Percentiles rank a stretch among this genome's conserved stretches.
phyloP scores from a whole-genome alignment of 805 yeast genomes.

The Debaryomyces tyrocola region DNA sequence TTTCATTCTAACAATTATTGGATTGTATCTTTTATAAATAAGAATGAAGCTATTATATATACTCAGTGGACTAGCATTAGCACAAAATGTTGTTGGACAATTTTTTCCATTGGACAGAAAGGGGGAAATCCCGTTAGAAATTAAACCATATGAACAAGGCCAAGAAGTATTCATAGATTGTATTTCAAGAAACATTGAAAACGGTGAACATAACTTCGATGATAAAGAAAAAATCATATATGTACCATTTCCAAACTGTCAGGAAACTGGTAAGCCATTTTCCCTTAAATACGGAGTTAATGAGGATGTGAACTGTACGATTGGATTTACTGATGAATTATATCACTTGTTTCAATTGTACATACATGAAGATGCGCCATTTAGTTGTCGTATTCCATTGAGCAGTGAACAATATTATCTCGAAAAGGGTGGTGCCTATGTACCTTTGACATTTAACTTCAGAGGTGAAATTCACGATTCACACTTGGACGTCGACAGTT shows the following conservation, averaged over 20 bases:
- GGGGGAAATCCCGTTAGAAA: constrained; percentile 35
- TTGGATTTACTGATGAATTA: constrained; percentile 59
- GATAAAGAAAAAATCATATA: constrained; percentile 58
- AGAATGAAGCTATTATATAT: background rate
- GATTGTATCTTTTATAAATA: background rate
- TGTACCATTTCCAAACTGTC: constrained; percentile 58
- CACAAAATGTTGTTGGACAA: constrained; percentile 1
- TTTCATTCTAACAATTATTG: too few relatives aligned
- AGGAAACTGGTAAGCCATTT: constrained; percentile 63
- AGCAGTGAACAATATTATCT: constrained; percentile 43
- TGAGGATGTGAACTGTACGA: constrained; percentile 59
- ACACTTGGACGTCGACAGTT: constrained; percentile 65
- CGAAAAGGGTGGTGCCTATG: constrained; percentile 43
- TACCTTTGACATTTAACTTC: constrained; percentile 63
- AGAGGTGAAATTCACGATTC: constrained; percentile 67
- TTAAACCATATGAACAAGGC: constrained; percentile 37
- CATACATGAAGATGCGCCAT: constrained; percentile 76
- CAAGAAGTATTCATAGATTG: constrained; percentile 56
- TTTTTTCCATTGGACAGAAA: constrained; percentile 34
- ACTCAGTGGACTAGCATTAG: background rate
- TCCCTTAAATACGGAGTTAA: constrained; percentile 52
- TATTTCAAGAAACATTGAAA: constrained; percentile 66
- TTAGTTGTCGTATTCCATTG: constrained; percentile 63
- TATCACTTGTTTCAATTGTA: constrained; percentile 75
- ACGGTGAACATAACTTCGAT: constrained; percentile 75